Base-by-base conservation (phyloP, 2,329 filamentous ascomycete genomes). In the Phaeosphaeriaceae sp. region DNA sequence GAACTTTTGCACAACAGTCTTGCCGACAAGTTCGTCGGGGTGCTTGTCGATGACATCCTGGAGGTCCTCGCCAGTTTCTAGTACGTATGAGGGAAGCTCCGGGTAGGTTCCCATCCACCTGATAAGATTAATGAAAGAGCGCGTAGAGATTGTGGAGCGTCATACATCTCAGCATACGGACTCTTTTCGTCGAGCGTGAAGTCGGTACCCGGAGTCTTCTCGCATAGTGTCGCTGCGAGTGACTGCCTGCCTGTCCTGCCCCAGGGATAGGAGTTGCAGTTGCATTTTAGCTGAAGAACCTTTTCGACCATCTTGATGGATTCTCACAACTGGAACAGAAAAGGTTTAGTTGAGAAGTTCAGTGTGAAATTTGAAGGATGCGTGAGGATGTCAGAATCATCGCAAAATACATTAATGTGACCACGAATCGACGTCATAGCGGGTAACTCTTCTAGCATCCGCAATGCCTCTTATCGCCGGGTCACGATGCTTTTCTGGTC, bases 51-150 rank as follows among this genome's bases (percentile, higher is more conserved):
- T 78, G 17, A 90, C 84, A 21, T 89, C 84, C 61, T 87, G 84
- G 1, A 93, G 83, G 25, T 85, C 80, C 71, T 91, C 85, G 25
- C 86, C 87, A 0, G 85, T 89, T 21, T 81, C 79, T 17, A 90
- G 78, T 1, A 90, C 80, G 53, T 86, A 85, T 1, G 88, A 90
- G 0, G 89, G 89, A 7, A 89, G 84, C 41, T 86, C 86, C 0
- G 89, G 89, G 70, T 93, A 92, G 46, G 90, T 91, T 3, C 89
- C 90, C 81, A 92, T 90, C 90, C 90, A 92, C 71, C 68, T 75
- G 51, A 0, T 17, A 17, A 33, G 47, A 56, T 73, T 42, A 71
- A 55, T 15, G 2, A 15, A 20, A 20, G 11, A 10, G 21, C 17
- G 31, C 2, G 1, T 13, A 19, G 2, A 9, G 13, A 17, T 17